Evolutionary conservation across 768 basidiomycete species (phyloP), one percentile per base, ranked within the genome.

Genomic region (Lepiota venenata): DNA sequence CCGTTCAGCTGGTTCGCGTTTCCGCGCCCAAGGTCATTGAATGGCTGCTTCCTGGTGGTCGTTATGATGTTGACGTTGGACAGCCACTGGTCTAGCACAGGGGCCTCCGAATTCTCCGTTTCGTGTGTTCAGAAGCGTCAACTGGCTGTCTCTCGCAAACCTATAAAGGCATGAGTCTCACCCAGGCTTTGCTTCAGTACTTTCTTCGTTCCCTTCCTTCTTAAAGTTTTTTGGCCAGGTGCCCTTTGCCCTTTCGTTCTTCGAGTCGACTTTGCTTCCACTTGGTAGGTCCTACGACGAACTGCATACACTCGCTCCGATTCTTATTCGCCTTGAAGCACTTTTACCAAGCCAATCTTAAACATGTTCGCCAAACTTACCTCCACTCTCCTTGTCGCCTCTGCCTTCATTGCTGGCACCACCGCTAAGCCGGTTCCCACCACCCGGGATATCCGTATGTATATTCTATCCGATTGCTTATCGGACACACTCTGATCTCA

Each of bases 361-460:
- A 20, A 44, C 42, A 63, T 63, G 63, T 60, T 63, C 51, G 54
- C 59, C 47, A 61, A 61, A 43, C 50, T 63, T 42, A 56, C 55
- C 55, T 58, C 58, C 37, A 59, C 56, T 44, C 56, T 50, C 41
- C 29, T 60, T 50, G 58, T 60, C 15, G 59, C 55, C 56, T 57
- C 59, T 49, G 56, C 60, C 39, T 51, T 60, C 41, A 56, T 63
- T 42, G 59, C 59, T 47, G 58, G 60, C 43, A 54, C 45, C 29
- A 41, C 53, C 4, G 58, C 63, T 41, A 60, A 59, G 42, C 60
- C 63, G 27, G 41, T 56, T 7, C 56, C 58, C 44, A 45, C 45
- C 5, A 59, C 44, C 48, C 54, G 44, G 32, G 46, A 47, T 36
- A 35, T 47, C 29, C 32, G 46, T 47, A 35, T 32, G 35, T 47